phyloP scores from a whole-genome alignment of 805 yeast species.

The Scheffersomyces stipitis region DNA sequence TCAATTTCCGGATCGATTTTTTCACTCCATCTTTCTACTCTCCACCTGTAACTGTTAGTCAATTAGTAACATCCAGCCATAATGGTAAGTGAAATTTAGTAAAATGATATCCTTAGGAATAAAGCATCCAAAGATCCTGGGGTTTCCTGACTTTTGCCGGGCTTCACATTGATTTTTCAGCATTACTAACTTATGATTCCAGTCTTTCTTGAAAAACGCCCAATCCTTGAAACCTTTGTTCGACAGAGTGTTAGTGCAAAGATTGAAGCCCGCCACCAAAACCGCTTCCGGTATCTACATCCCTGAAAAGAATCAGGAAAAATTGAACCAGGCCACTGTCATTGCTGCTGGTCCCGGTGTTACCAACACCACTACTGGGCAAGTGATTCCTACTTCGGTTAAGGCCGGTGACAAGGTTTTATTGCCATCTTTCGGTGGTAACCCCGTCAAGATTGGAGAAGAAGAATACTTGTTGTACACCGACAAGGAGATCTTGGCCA shows the following conservation, averaged over 20 bases:
- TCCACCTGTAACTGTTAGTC: background rate
- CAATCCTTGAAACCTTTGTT: constrained; percentile 87
- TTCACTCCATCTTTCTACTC: no score
- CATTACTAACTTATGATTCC: constrained; percentile 24
- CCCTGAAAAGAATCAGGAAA: constrained; percentile 95
- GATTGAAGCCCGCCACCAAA: constrained; percentile 85
- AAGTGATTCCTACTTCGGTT: constrained; percentile 70
- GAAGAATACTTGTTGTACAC: constrained; percentile 83
- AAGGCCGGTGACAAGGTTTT: constrained; percentile 90
- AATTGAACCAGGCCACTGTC: constrained; percentile 88
- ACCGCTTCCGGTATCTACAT: constrained; percentile 91
- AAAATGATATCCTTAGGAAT: no score
- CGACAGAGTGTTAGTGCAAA: constrained; percentile 95
- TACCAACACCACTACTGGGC: constrained; percentile 68
- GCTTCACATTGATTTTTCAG: no score
- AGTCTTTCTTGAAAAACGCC: constrained; percentile 73
- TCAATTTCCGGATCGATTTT: no score
- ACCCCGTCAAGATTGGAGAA: constrained; percentile 81
- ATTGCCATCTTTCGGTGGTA: constrained; percentile 94
- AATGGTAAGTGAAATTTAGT: constrained; percentile 5
- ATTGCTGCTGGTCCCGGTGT: constrained; percentile 95
- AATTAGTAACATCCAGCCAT: background rate
- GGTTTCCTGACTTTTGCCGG: no score
- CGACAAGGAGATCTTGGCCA: constrained; percentile 93
- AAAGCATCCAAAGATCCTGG: no score